These are phyloP conservation scores for Trametes coccinea DNA, from an alignment of 768 basidiomycete species.

Conservation along the genomic window DNA sequence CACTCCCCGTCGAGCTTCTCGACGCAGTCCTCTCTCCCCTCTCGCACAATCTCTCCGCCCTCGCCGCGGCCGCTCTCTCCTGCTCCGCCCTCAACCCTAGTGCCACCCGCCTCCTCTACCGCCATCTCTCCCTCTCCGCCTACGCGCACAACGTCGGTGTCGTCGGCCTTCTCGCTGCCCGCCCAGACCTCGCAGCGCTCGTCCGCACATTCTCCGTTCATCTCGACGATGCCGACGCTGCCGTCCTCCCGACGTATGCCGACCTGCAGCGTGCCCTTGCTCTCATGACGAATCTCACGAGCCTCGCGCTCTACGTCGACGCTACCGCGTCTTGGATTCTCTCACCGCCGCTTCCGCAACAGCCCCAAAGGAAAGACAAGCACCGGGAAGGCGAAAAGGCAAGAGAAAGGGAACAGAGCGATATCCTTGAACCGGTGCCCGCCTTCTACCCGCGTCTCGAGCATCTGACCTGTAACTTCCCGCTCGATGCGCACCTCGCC, in stretches of 20 bases:
- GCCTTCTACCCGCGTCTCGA: constrained; percentile 47
- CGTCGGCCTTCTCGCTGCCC: constrained; percentile 56
- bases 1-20: constrained; percentile 64
- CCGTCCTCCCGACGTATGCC: constrained; percentile 44
- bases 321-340: constrained; percentile 57
- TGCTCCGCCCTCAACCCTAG: constrained; percentile 43
- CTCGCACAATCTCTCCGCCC: constrained; percentile 31
- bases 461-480: constrained; percentile 60
- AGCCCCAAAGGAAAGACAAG: no score
- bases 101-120: constrained; percentile 66
- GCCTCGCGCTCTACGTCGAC: constrained; percentile 55
- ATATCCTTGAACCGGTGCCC: constrained; percentile 3
- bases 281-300: constrained; percentile 60
- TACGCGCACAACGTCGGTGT: constrained; percentile 47
- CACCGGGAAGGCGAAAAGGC: background rate
- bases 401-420: constrained; percentile 15
- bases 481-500: constrained; percentile 58
- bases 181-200: constrained; percentile 55
- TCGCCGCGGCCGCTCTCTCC: constrained; percentile 51
- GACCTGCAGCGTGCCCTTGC: constrained; percentile 53
- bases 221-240: constrained; percentile 40
- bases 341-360: constrained; percentile 9
- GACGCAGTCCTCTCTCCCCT: constrained; percentile 48
- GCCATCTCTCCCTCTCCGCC: constrained; percentile 50
- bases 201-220: constrained; percentile 65